Conservation (phyloP, 495 filamentous ascomycete genomes). For the Eremomyces bilateralis region DNA sequence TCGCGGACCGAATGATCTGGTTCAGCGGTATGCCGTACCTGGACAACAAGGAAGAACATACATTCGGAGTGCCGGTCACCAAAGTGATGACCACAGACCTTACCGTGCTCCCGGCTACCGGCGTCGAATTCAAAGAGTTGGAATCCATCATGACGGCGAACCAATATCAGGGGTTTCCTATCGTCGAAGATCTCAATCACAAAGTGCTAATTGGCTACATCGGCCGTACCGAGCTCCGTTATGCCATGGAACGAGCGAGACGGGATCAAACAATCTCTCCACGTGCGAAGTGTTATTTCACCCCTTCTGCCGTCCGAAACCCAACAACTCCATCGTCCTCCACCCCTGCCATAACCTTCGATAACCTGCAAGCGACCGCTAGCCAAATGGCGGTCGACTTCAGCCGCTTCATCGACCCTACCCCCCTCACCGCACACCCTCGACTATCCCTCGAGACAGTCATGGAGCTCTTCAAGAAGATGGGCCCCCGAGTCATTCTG, state of each 20-base stretch:
- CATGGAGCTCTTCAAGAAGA: constrained; percentile 98
- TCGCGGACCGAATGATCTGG: constrained; percentile 98
- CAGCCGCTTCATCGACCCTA: constrained; percentile 70
- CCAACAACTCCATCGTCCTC: constrained; percentile 18
- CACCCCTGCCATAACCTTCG: constrained; percentile 37
- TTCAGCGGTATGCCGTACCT: constrained; percentile 96
- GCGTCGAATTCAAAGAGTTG: constrained; percentile 49
- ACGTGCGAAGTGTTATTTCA: constrained; percentile 58
- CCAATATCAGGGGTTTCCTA: constrained; percentile 86
- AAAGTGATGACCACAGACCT: constrained; percentile 76
- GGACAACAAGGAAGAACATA: constrained; percentile 95
- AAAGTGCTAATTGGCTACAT: constrained; percentile 78
- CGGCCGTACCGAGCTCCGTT: constrained; percentile 78
- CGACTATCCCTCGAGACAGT: constrained; percentile 86
- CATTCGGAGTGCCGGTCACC: constrained; percentile 87
- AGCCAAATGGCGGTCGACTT: constrained; percentile 52
- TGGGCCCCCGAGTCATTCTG: constrained; percentile 82
- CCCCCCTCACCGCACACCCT: constrained; percentile 78
- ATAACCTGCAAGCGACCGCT: constrained; percentile 35
- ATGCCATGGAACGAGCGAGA: constrained; percentile 73
- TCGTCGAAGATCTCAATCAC: constrained; percentile 52
- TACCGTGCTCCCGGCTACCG: constrained; percentile 47
- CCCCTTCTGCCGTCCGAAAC: constrained; percentile 24
- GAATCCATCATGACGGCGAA: constrained; percentile 57
- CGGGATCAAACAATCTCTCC: constrained; percentile 48